Conservation (phyloP, 2,329 filamentous ascomycete genomes). For the Alternaria gansuensis region DNA sequence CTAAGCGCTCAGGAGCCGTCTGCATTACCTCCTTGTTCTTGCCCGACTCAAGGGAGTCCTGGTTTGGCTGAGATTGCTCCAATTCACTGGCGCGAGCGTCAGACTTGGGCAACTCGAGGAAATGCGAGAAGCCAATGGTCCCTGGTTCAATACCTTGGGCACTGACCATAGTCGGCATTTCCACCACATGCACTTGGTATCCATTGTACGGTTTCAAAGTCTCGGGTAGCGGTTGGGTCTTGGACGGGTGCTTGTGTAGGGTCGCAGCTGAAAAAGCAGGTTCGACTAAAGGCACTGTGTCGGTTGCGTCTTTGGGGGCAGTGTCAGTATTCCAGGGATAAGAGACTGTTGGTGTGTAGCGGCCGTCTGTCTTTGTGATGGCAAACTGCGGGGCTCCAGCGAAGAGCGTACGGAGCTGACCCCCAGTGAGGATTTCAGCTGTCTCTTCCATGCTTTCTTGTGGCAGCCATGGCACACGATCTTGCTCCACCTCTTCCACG, state of each 20-base stretch:
- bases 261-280: constrained; percentile 52
- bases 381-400: constrained; percentile 79
- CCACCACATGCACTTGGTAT: constrained; percentile 52
- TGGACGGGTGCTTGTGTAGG: constrained; percentile 33
- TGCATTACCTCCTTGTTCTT: constrained; percentile 59
- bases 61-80: constrained; percentile 57
- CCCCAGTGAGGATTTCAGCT: constrained; percentile 50
- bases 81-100: constrained; percentile 67
- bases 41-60: constrained; percentile 38
- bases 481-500: constrained; percentile 21
- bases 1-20: constrained; percentile 49
- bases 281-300: constrained; percentile 53
- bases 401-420: constrained; percentile 74
- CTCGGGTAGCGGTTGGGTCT: constrained; percentile 23
- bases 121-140: constrained; percentile 73
- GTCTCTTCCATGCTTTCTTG: constrained; percentile 29
- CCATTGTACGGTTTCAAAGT: constrained; percentile 33
- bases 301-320: constrained; percentile 69
- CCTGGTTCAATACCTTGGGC: constrained; percentile 76
- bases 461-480: constrained; percentile 24
- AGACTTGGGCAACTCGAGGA: constrained; percentile 70
- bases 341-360: constrained; percentile 70
- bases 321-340: constrained; percentile 72
- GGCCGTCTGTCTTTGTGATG: constrained; percentile 66
- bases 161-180: constrained; percentile 75